These are phyloP conservation scores for Jimgerdemannia lactiflua DNA, from an alignment of 192 early-diverging fungal genomes.

Conservation along the genomic window DNA sequence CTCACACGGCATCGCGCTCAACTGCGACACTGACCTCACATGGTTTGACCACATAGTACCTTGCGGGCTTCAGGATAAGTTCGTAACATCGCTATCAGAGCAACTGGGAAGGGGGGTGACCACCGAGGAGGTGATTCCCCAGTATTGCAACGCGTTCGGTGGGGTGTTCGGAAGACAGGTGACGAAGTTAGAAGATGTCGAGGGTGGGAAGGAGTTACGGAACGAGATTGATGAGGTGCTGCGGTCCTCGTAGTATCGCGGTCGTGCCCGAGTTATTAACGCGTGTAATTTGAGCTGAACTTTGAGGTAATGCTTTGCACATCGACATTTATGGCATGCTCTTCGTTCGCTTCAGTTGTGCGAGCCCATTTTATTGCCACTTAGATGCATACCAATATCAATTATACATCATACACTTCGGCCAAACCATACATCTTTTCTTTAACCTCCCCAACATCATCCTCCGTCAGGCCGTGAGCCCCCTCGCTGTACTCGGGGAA, in stretches of 20 bases:
- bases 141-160: slow-evolving; percentile 43
- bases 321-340: not conserved
- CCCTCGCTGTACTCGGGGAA: slow-evolving; percentile 17
- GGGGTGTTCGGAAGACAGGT: slow-evolving; percentile 40
- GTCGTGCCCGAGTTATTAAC: too few species aligned
- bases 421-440: slow-evolving; percentile 18
- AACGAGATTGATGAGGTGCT: not conserved
- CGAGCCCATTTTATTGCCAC: not conserved
- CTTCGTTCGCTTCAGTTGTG: not conserved
- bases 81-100: slow-evolving; percentile 68
- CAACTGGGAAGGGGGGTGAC: slow-evolving; percentile 35
- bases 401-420: slow-evolving; percentile 9
- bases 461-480: slow-evolving; percentile 5
- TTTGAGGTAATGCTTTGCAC: not conserved
- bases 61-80: slow-evolving; percentile 80
- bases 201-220: slow-evolving; percentile 21
- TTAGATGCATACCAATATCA: not conserved
- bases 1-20: slow-evolving; percentile 92
- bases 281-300: too few species aligned
- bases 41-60: slow-evolving; percentile 92
- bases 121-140: slow-evolving; percentile 53
- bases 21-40: slow-evolving; percentile 83
- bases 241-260: not conserved
- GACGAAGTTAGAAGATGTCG: slow-evolving; percentile 31
- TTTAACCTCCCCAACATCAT: slow-evolving; percentile 22